These are phyloP conservation scores for Ophiosphaerella narmari DNA, from an alignment of 2,329 filamentous ascomycete genomes.

Conservation along the genomic window DNA sequence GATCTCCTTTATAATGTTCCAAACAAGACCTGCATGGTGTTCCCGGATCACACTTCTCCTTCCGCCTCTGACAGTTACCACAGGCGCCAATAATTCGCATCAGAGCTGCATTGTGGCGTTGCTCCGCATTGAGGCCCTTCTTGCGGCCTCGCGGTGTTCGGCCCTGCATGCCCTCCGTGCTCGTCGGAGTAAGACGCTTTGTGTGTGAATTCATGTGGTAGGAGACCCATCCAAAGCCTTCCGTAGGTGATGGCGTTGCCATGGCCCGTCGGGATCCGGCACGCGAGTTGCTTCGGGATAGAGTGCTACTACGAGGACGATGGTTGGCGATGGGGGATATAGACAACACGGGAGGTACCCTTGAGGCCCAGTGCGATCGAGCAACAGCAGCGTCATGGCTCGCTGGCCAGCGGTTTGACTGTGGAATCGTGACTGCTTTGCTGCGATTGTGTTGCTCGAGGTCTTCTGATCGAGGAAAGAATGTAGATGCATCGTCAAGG, in stretches of 20 bases:
- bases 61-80: conserved; percentile 42
- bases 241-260: conserved; percentile 33
- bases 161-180: conserved; percentile 30
- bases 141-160: conserved; percentile 38
- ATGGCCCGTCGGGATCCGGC: conserved; percentile 25
- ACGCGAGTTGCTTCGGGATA: conserved; percentile 34
- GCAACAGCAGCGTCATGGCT: conserved; percentile 14
- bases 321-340: conserved; percentile 30
- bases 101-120: conserved; percentile 41
- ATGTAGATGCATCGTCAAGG: conserved; percentile 17
- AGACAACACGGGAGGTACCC: conserved; percentile 30
- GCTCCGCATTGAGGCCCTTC: conserved; percentile 37
- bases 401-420: conserved; percentile 16
- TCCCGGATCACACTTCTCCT: conserved; percentile 47
- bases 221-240: conserved; percentile 40
- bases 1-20: conserved; percentile 44
- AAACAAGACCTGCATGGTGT: conserved; percentile 47
- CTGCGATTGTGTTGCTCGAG: conserved; percentile 18
- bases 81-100: conserved; percentile 45
- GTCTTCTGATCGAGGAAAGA: conserved; percentile 13
- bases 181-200: conserved; percentile 37
- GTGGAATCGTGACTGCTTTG: conserved; percentile 37
- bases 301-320: conserved; percentile 22
- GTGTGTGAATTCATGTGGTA: conserved; percentile 41
- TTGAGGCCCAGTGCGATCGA: conserved; percentile 16